phyloP scores from a whole-genome alignment of 257 asterid species.

The Mentha longifolia region DNA sequence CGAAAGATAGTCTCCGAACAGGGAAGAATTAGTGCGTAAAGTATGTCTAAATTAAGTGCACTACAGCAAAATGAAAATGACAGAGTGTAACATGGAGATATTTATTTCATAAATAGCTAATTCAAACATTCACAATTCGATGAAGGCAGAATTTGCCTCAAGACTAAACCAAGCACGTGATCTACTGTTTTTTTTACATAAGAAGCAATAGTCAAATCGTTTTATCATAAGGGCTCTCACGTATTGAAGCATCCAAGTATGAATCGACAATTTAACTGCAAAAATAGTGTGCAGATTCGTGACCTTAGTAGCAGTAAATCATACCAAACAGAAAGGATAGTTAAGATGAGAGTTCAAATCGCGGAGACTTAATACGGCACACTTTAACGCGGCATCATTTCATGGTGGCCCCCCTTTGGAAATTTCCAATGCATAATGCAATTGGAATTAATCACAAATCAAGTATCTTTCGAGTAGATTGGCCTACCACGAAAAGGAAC shows the following conservation, averaged over 20 bases:
- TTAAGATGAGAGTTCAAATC: conserved; percentile 26
- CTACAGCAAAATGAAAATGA: neutral
- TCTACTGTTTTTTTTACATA: conserved; percentile 3
- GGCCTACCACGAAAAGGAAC: conserved; percentile 53
- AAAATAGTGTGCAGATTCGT: neutral
- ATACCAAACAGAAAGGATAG: neutral
- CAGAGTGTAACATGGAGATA: neutral
- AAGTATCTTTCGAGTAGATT: conserved; percentile 36
- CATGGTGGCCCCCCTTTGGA: conserved; percentile 26
- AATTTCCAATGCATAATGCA: conserved; percentile 29
- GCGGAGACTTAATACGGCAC: conserved; percentile 24
- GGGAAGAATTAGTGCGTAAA: neutral
- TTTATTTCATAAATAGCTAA: neutral
- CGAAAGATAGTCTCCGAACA: neutral
- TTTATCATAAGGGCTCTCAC: conserved; percentile 6
- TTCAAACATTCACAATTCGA: conserved; percentile 14
- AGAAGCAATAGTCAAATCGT: conserved; percentile 12
- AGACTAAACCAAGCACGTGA: conserved; percentile 6
- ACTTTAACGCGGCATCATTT: neutral
- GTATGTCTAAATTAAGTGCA: neutral
- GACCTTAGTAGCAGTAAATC: conserved; percentile 5
- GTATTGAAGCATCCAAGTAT: conserved; percentile 23
- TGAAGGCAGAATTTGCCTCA: neutral
- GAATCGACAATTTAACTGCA: conserved; percentile 23
- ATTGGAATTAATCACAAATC: conserved; percentile 43